Base-by-base conservation (phyloP, 495 filamentous ascomycete species). In the Annulohypoxylon nitens region DNA sequence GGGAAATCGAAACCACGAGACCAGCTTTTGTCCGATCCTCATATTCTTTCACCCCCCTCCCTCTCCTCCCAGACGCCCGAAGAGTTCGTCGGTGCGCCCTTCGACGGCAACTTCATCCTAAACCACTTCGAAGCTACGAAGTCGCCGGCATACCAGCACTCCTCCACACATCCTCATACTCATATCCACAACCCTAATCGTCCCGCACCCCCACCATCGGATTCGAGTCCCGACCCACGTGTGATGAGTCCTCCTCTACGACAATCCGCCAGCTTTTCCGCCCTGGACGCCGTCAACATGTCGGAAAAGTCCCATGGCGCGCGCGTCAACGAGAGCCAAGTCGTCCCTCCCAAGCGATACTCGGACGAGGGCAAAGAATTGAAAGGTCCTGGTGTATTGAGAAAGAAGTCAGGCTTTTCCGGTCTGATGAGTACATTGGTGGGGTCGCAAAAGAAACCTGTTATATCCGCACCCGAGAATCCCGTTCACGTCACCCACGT, bases 401-500 rank as follows among this genome's bases (percentile, higher is more conserved):
- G 93, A 76, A 97, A 98, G 86, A 98, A 97, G 84, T 91, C 92
- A 54, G 93, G 93, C 62, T 97, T 99, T 78, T 97, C 95, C 2
- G 94, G 91, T 74, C 97, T 98, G 78, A 91, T 99, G 88, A 97
- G 90, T 76, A 95, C 92, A 81, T 87, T 98, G 81, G 88, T 98
- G 53, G 94, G 96, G 39, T 95, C 93, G 26, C 96, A 93, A 45
- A 92, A 94, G 72, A 92, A 92, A 69, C 92, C 96, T 37, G 91
- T 97, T 76, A 98, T 99, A 69, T 98, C 96, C 5, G 91, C 93
- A 8, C 96, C 96, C 47, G 94, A 97, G 80, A 98, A 99, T 78
- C 97, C 97, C 10, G 94, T 98, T 30, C 96, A 99, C 79, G 92
- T 99, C 61, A 99, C 97, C 48, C 96, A 99, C 78, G 96, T 99